Evolutionary conservation across 768 basidiomycete genomes (phyloP).

Genomic region (Phanerochaete carnosa): DNA sequence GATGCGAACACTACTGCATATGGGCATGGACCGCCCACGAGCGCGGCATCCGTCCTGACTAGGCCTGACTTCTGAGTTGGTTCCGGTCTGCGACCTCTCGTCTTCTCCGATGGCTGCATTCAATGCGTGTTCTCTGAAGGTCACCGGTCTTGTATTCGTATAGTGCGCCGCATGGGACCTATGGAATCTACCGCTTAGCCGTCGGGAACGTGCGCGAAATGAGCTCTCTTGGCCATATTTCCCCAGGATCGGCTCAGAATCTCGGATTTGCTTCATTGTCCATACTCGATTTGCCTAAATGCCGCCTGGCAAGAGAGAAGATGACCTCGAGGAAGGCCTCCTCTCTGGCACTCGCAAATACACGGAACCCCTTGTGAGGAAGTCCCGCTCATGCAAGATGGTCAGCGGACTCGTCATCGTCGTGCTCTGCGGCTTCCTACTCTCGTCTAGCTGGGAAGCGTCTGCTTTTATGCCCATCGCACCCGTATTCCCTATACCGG

Average conservation of each 20-base stretch:
- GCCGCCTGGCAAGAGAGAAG: background rate
- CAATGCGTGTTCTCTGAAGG: too few species aligned
- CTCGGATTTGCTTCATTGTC: background rate
- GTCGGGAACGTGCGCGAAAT: background rate
- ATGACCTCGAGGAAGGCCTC: slow-evolving; percentile 6
- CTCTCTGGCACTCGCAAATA: slow-evolving; percentile 7
- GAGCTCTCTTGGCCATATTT: background rate
- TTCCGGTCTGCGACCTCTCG: too few species aligned
- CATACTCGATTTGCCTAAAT: background rate
- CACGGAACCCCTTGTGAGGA: background rate
- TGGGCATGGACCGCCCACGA: too few species aligned
- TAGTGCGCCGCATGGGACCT: background rate
- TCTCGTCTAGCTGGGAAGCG: background rate
- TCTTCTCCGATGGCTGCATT: too few species aligned
- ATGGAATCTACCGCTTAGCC: background rate
- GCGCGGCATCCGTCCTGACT: too few species aligned
- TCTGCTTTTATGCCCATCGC: background rate
- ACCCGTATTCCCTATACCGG: slow-evolving; percentile 3
- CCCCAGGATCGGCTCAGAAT: too few species aligned
- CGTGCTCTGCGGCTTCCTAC: background rate
- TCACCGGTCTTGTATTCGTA: background rate
- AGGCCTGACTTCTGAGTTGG: too few species aligned
- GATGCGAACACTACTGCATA: too few species aligned
- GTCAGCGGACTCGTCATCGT: background rate
- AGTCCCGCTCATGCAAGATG: background rate